Conservation (phyloP, 2,329 filamentous ascomycete genomes). For the Curvularia lunata region DNA sequence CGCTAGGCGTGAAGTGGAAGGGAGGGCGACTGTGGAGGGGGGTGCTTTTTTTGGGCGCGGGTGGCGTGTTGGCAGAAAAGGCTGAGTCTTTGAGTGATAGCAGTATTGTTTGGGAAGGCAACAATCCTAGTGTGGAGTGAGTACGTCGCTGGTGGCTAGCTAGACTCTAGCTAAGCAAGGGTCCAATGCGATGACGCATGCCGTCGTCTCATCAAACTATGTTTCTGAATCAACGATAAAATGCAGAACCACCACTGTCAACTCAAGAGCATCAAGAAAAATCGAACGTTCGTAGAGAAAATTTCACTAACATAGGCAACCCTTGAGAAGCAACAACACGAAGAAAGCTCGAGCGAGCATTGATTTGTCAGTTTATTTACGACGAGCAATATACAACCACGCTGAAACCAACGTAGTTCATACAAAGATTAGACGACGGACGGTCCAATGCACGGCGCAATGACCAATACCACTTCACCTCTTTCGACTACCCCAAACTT, state of each 20-base stretch:
- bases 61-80: not conserved
- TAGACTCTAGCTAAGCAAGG: slow-evolving; percentile 23
- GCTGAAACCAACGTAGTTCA: not conserved
- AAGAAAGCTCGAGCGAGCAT: not conserved
- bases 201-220: not conserved
- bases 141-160: slow-evolving; percentile 19
- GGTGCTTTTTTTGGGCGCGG: not conserved
- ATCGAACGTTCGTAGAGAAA: not conserved
- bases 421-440: not conserved
- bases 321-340: not conserved
- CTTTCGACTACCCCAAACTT: slow-evolving; percentile 65
- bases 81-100: not conserved
- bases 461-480: slow-evolving; percentile 15
- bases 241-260: not conserved
- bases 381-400: not conserved
- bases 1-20: not conserved
- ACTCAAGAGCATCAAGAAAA: not conserved
- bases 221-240: not conserved
- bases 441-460: not conserved
- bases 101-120: slow-evolving; percentile 5
- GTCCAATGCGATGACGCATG: slow-evolving; percentile 25
- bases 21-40: not conserved
- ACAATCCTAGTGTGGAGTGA: slow-evolving; percentile 22
- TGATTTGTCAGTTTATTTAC: not conserved
- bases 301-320: not conserved